phyloP scores from a whole-genome alignment of 2,329 filamentous ascomycete genomes.

The Colletotrichum sp. region DNA sequence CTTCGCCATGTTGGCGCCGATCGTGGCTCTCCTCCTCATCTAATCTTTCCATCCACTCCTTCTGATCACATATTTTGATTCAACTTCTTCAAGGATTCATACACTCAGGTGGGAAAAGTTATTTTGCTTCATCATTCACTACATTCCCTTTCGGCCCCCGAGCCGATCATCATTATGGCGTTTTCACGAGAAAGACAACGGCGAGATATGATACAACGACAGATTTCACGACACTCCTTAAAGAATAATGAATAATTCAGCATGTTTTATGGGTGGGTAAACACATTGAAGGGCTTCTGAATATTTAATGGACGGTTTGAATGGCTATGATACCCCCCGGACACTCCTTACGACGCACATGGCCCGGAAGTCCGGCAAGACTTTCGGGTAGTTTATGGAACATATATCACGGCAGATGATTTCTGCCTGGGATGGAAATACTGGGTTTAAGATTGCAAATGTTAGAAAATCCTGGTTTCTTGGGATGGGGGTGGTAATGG shows the following conservation, averaged over 20 bases:
- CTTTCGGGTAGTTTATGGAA: not conserved
- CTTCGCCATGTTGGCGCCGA: not conserved
- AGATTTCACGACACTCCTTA: slow-evolving; percentile 18
- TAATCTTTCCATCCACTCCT: not conserved
- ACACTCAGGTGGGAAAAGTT: not conserved
- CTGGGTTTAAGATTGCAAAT: not conserved
- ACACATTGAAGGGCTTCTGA: not conserved
- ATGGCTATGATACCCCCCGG: slow-evolving; percentile 1
- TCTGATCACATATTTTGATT: not conserved
- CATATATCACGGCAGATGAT: not conserved
- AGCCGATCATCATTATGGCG: not conserved
- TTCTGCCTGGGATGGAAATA: not conserved
- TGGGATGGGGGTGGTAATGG: not conserved
- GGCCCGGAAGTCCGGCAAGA: not conserved
- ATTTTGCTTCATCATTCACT: not conserved
- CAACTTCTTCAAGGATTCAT: not conserved
- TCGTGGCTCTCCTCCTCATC: slow-evolving; percentile 11
- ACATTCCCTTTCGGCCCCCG: not conserved
- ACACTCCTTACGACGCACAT: slow-evolving; percentile 5
- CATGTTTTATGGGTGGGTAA: not conserved
- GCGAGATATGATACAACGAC: not conserved
- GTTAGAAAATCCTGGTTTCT: not conserved
- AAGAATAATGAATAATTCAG: not conserved
- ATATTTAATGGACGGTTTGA: not conserved
- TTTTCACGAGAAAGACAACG: not conserved